Percentiles rank a stretch among this genome's conserved stretches.
These are phyloP conservation scores for Tolypocladium tundrense DNA, from an alignment of 2,329 filamentous ascomycete species.

Conservation along the genomic window DNA sequence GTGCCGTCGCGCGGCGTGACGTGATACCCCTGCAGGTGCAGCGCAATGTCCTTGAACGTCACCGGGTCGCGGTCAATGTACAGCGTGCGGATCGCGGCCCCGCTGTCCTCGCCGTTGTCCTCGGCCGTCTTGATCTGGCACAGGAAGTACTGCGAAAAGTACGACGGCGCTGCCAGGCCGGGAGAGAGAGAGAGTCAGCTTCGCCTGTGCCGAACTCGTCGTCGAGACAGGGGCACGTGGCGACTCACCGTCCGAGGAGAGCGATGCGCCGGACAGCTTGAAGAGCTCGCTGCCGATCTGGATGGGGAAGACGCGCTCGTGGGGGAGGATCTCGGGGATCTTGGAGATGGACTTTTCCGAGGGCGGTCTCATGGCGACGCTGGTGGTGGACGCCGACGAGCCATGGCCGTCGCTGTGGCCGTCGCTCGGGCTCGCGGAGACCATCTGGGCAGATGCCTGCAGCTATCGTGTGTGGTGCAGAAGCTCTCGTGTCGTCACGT, in stretches of 20 bases:
- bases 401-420: constrained; percentile 15
- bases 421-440: constrained; percentile 15
- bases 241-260: constrained; percentile 60
- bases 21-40: constrained; percentile 89
- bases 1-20: constrained; percentile 69
- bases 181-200: constrained; percentile 4
- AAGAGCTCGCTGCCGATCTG: constrained; percentile 65
- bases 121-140: constrained; percentile 63
- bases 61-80: constrained; percentile 91
- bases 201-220: background rate
- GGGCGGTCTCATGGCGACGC: constrained; percentile 5
- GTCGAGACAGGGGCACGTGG: background rate
- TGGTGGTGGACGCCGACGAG: constrained; percentile 9
- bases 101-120: constrained; percentile 43
- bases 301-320: constrained; percentile 64
- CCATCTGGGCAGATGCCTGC: constrained; percentile 9
- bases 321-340: constrained; percentile 51
- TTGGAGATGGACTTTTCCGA: constrained; percentile 27
- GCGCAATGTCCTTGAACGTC: constrained; percentile 80
- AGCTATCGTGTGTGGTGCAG: background rate
- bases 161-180: constrained; percentile 63
- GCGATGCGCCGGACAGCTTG: constrained; percentile 61
- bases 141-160: constrained; percentile 90
- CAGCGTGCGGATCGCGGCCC: constrained; percentile 56
- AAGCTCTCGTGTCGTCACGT: background rate